Evolutionary conservation across 208 protist genomes (phyloP).

Genomic region (Acanthamoeba castellanii): DNA sequence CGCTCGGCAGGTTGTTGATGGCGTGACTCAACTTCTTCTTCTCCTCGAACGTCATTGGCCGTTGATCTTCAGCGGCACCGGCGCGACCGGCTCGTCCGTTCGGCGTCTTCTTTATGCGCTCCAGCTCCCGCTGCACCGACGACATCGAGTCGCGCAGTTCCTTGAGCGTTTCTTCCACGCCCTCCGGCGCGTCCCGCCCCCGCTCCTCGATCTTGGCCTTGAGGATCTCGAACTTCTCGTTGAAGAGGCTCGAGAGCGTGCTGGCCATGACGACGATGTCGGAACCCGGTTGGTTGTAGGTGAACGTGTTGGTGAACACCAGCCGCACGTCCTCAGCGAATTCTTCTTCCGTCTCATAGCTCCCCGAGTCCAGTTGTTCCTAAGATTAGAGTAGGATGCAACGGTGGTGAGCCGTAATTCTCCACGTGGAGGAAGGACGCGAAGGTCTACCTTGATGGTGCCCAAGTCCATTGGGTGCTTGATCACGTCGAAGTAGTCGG

Average conservation of each 20-base stretch:
- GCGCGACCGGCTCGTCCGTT: not conserved
- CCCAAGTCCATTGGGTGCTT: conserved; percentile 90
- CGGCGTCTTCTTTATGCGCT: not conserved
- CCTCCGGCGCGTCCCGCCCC: not conserved
- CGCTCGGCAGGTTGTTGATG: conserved; percentile 28
- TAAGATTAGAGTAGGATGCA: not conserved
- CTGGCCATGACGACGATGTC: not conserved
- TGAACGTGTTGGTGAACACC: not conserved
- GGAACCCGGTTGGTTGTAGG: conserved; percentile 3
- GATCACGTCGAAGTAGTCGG: conserved; percentile 89
- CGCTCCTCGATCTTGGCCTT: conserved; percentile 22
- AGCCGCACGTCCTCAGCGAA: conserved; percentile 9
- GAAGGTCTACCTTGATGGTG: conserved; percentile 73
- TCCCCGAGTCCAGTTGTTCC: not conserved
- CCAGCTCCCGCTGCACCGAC: not conserved
- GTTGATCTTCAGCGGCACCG: not conserved
- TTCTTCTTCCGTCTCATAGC: not conserved
- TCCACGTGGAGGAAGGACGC: not conserved
- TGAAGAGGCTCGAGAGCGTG: not conserved
- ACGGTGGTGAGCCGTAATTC: no score
- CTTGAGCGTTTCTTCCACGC: not conserved
- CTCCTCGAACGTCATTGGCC: conserved; percentile 29
- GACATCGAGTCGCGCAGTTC: not conserved
- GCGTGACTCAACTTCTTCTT: conserved; percentile 20
- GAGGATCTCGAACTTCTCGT: not conserved